Conservation (phyloP, 306 rosid species). For the Benincasa hispida region DNA sequence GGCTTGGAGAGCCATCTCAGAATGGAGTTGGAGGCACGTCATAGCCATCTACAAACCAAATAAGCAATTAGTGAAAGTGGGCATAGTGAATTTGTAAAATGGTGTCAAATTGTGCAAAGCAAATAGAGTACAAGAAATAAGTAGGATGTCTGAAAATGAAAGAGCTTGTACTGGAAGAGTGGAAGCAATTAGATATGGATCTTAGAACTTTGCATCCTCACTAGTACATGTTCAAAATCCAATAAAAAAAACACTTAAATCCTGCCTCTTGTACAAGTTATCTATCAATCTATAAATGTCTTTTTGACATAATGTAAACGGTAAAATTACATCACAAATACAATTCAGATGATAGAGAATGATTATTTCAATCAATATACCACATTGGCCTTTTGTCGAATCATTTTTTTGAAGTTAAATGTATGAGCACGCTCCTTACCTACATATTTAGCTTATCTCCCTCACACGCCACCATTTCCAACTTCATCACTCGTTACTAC, state of each 20-base stretch:
- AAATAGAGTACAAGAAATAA: background rate
- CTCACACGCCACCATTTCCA: no score
- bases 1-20: constrained; percentile 96
- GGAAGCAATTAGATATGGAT: background rate
- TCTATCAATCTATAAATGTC: no score
- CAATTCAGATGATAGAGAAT: background rate
- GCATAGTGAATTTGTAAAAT: background rate
- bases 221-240: background rate
- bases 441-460: background rate
- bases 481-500: no score
- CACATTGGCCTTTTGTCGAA: background rate
- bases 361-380: background rate
- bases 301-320: background rate
- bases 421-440: background rate
- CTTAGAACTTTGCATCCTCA: background rate
- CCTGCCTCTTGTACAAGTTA: background rate
- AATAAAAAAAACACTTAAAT: background rate
- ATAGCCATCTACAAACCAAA: constrained; percentile 53
- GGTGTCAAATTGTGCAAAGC: background rate
- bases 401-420: background rate
- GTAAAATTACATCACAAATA: background rate
- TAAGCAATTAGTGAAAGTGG: background rate
- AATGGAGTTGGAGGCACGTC: constrained; percentile 76
- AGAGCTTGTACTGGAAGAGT: background rate
- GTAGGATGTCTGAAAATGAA: background rate